Conservation (phyloP, 2,329 filamentous ascomycete species). For the Epichloe glyceriae region DNA sequence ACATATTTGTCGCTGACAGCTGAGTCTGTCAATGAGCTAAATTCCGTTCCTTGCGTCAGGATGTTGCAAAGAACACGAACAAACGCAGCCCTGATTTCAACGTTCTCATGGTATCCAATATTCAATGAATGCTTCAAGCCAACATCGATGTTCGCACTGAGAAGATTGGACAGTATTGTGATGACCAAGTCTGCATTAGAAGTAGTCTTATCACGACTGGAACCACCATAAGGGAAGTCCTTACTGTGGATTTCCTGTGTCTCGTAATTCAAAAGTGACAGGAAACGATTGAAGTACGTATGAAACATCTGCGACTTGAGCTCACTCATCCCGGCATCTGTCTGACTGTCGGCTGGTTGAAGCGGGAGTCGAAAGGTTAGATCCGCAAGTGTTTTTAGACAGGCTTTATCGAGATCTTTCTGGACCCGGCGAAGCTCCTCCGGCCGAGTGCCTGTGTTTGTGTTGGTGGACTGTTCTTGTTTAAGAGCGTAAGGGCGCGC, state of each 20-base stretch:
- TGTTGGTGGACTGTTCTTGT: conserved; percentile 26
- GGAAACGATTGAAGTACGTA: conserved; percentile 56
- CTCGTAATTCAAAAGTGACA: conserved; percentile 51
- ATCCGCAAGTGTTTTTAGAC: conserved; percentile 50
- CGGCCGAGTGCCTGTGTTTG: conserved; percentile 24
- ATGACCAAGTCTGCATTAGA: conserved; percentile 52
- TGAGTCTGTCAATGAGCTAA: conserved; percentile 53
- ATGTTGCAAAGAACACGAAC: conserved; percentile 60
- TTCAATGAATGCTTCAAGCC: conserved; percentile 57
- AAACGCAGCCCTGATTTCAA: conserved; percentile 57
- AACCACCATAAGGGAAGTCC: conserved; percentile 19
- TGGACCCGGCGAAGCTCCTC: conserved; percentile 48
- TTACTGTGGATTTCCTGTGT: conserved; percentile 25
- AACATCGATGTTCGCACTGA: conserved; percentile 60
- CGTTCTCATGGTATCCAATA: conserved; percentile 58
- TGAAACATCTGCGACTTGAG: conserved; percentile 61
- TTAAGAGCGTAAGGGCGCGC: conserved; percentile 41
- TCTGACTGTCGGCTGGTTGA: conserved; percentile 52
- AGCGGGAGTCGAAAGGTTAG: conserved; percentile 54
- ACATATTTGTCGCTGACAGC: conserved; percentile 58
- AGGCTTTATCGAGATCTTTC: conserved; percentile 53
- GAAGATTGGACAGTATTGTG: conserved; percentile 52
- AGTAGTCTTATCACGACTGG: conserved; percentile 37
- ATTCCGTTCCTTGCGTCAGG: conserved; percentile 57
- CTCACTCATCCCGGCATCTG: conserved; percentile 53